These are phyloP conservation scores for Salvia rosmarinus DNA, from an alignment of 257 asterid species.

Conservation along the genomic window DNA sequence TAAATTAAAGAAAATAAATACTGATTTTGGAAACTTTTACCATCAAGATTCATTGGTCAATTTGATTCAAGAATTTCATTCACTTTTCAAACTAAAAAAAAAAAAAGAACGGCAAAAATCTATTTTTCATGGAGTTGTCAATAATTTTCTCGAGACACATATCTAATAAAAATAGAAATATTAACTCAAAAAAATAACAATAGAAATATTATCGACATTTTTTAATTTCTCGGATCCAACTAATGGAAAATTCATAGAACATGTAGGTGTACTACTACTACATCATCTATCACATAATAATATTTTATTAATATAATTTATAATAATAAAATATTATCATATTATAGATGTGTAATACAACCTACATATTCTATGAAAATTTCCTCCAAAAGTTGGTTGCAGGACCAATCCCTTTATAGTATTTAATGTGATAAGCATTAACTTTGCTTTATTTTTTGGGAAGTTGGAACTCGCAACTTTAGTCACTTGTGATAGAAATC, in stretches of 20 bases:
- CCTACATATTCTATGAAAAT: no score
- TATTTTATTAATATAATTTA: no score
- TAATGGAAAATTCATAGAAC: no score
- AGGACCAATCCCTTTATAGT: background rate
- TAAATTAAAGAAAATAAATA: background rate
- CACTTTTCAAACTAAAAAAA: no score
- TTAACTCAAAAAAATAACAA: background rate
- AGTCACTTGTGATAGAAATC: background rate
- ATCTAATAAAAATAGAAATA: background rate
- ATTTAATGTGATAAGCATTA: background rate
- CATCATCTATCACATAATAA: no score
- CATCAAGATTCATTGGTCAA: background rate
- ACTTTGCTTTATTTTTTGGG: background rate
- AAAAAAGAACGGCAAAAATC: no score
- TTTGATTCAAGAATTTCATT: no score
- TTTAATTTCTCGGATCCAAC: background rate
- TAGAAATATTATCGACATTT: background rate
- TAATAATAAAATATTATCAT: no score
- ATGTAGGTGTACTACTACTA: no score
- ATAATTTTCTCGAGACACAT: no score
- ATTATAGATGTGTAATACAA: no score
- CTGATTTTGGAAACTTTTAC: background rate
- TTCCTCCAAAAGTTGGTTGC: background rate
- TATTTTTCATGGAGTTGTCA: background rate
- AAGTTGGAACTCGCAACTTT: slow-evolving; percentile 6